Evolutionary conservation across 2,329 filamentous ascomycete genomes (phyloP), one percentile per base, ranked within the genome.

Genomic region (Colletotrichum sp.): DNA sequence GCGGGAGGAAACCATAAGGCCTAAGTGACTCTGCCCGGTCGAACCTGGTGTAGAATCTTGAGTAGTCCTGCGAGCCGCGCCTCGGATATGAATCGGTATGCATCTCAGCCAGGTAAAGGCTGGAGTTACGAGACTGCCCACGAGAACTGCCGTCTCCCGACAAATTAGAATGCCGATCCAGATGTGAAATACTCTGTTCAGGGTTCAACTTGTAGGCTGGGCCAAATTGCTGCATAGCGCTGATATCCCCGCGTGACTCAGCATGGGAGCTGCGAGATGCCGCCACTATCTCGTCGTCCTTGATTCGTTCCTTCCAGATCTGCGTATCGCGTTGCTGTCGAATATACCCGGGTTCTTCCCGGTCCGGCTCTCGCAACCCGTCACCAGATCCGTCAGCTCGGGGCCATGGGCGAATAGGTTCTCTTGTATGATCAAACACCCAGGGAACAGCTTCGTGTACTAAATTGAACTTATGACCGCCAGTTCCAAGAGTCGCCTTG

Each of bases 361-460:
- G n/a, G 43, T 52, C 43, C 43, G 43, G n/a, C n/a, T 21, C n/a
- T 52, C n/a, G 43, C n/a, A 52, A 13, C n/a, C 21, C 43, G 43
- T 52, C 12, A 52, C 43, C 43, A 21, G n/a, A 52, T 21, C 43
- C 10, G 43, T 52, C 43, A 52, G 43, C 43, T 52, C n/a, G 43
- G n/a, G 43, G 43, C 43, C 43, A 52, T 52, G 43, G 43, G 43
- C 43, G 43, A 52, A 52, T 12, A 52, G 43, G n/a, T 52, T 52
- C n/a, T n/a, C 13, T 34, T 15, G 18, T 26, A 15, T 24, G 39
- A 32, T 81, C 77, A 52, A 86, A 82, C 10, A 81, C 78, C 74
- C 80, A 80, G 2, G 86, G 84, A 5, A 89, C 80, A 10, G 87
- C 85, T 26, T 86, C 84, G 4, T 78, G 78, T 12, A 88, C 78